These are phyloP conservation scores for Diaporthe aspalathi DNA, from an alignment of 2,329 filamentous ascomycete species.

Conservation along the genomic window DNA sequence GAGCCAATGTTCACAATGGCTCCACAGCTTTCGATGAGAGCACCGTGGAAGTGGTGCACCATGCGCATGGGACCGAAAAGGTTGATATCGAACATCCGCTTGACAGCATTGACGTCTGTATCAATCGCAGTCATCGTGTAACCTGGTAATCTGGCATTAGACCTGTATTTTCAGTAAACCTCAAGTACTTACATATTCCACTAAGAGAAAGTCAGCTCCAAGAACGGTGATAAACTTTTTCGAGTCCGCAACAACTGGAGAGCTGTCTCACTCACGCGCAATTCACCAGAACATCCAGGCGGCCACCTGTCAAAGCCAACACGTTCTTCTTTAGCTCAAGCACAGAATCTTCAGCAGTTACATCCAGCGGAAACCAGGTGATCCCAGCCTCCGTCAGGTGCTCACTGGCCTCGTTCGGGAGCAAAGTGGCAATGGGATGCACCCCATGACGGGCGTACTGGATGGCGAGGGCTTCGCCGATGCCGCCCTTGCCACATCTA, in stretches of 20 bases:
- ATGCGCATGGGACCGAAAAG: not conserved
- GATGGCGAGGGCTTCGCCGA: not conserved
- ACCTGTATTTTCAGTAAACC: too few relatives aligned
- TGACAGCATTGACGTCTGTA: not conserved
- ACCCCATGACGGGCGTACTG: not conserved
- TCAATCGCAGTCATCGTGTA: not conserved
- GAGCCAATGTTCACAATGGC: not conserved
- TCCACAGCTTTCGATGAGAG: not conserved
- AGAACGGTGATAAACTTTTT: too few relatives aligned
- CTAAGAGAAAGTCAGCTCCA: not conserved
- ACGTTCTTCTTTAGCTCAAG: not conserved
- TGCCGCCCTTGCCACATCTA: not conserved
- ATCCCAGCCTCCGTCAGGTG: not conserved
- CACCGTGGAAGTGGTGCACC: not conserved
- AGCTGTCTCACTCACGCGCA: not conserved
- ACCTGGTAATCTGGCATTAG: not conserved
- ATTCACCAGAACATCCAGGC: not conserved
- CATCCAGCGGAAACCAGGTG: not conserved
- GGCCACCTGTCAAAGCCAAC: not conserved
- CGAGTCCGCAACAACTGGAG: too few relatives aligned
- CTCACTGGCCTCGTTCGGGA: not conserved
- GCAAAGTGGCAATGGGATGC: not conserved
- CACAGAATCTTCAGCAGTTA: not conserved
- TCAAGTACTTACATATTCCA: not conserved
- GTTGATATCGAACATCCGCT: not conserved